Percentiles rank a stretch among this genome's conserved stretches.
phyloP scores from a whole-genome alignment of 164 flowering plant genomes.

The Malania oleifera region DNA sequence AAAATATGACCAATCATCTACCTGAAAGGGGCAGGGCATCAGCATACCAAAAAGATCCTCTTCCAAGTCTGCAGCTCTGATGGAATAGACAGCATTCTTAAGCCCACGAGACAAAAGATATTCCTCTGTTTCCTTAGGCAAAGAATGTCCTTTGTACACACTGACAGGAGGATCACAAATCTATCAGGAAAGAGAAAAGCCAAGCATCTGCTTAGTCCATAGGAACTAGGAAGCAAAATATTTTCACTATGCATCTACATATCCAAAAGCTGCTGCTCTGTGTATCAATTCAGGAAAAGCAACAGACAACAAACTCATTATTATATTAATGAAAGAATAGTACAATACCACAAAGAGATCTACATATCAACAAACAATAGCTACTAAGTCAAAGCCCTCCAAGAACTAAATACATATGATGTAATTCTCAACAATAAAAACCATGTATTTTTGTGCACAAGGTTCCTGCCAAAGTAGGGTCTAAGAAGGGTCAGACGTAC shows the following conservation, averaged over 20 bases:
- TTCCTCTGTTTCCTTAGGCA: slow-evolving; percentile 63
- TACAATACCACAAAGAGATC: no score
- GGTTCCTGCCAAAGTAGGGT: no score
- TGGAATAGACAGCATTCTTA: slow-evolving; percentile 65
- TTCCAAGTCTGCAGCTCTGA: slow-evolving; percentile 55
- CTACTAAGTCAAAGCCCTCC: no score
- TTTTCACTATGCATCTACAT: not conserved
- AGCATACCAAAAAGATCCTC: slow-evolving; percentile 69
- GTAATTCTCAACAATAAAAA: no score
- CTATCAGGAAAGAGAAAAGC: slow-evolving; percentile 28
- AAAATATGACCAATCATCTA: slow-evolving; percentile 17
- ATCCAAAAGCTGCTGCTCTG: no score
- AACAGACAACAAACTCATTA: no score
- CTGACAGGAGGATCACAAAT: slow-evolving; percentile 81
- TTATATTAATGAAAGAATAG: no score
- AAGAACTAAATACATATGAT: no score
- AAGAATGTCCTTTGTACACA: slow-evolving; percentile 65
- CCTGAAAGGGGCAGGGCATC: slow-evolving; percentile 63
- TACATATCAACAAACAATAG: no score
- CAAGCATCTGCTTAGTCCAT: slow-evolving; percentile 2
- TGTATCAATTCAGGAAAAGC: no score
- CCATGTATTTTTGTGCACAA: no score
- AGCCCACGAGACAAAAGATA: slow-evolving; percentile 65
- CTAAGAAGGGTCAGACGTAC: no score
- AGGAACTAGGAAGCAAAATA: not conserved